A percentile compares a stretch with the other conserved stretches of the same genome.
These are phyloP conservation scores for Rhazya stricta DNA, from an alignment of 257 asterid genomes.

Conservation along the genomic window DNA sequence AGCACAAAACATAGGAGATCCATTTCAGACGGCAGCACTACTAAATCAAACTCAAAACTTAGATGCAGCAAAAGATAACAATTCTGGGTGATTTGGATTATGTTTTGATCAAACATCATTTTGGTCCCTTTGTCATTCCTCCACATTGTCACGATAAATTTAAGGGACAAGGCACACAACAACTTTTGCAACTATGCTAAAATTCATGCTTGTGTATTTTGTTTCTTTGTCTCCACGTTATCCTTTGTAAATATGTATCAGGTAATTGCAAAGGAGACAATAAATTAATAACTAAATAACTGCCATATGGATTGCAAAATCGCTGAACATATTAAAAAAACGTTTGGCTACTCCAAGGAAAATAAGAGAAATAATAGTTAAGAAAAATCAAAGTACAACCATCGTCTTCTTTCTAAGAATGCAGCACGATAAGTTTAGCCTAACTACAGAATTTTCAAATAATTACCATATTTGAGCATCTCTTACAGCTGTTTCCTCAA, in stretches of 20 bases:
- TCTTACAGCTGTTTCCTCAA: neutral
- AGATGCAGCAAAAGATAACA: neutral
- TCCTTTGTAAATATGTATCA: neutral
- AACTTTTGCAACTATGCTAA: neutral
- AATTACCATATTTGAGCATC: neutral
- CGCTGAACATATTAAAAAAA: neutral
- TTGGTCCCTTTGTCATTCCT: neutral
- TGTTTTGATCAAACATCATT: neutral
- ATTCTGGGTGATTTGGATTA: neutral
- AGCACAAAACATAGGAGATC: neutral
- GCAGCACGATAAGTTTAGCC: neutral
- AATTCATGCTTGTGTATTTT: neutral
- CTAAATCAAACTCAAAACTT: neutral
- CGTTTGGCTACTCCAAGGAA: neutral
- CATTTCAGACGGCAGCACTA: neutral
- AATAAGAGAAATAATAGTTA: neutral
- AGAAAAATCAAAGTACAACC: neutral
- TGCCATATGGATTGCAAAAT: neutral
- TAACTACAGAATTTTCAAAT: neutral
- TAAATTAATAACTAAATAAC: neutral
- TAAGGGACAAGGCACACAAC: neutral
- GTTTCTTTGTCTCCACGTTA: neutral
- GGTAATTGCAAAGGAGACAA: neutral
- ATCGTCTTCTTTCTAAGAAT: neutral
- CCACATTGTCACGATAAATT: neutral